These are phyloP conservation scores for Verticillium zaregamsianum DNA, from an alignment of 2,329 filamentous ascomycete species.

Conservation along the genomic window DNA sequence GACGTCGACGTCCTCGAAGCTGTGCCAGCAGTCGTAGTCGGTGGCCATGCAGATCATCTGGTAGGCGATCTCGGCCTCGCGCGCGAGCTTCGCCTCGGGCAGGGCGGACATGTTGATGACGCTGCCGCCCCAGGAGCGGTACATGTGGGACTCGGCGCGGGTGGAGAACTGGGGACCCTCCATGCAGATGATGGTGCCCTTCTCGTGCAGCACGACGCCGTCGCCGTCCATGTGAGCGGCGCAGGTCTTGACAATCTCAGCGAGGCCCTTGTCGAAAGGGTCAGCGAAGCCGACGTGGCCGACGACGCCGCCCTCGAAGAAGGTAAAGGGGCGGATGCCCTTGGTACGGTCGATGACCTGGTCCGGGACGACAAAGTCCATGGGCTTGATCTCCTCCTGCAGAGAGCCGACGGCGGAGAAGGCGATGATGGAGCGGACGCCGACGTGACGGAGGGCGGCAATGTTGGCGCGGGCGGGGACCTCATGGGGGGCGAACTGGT, in stretches of 20 bases:
- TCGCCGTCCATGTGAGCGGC: conserved; percentile 75
- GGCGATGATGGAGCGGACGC: conserved; percentile 86
- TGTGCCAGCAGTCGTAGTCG: conserved; percentile 98
- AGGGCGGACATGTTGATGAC: conserved; percentile 98
- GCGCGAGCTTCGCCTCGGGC: conserved; percentile 92
- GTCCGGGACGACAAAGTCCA: conserved; percentile 95
- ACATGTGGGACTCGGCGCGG: conserved; percentile 91
- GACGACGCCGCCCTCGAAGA: conserved; percentile 89
- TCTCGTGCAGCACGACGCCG: conserved; percentile 77
- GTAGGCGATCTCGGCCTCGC: conserved; percentile 93
- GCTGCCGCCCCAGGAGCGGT: conserved; percentile 86
- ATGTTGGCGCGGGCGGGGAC: conserved; percentile 95
- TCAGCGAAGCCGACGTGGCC: conserved; percentile 95
- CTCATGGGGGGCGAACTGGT: conserved; percentile 89
- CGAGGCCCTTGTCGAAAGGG: conserved; percentile 80
- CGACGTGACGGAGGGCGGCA: conserved; percentile 87
- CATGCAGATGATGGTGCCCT: conserved; percentile 88
- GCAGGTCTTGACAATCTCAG: conserved; percentile 72
- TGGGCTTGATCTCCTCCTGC: conserved; percentile 87
- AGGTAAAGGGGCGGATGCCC: conserved; percentile 89
- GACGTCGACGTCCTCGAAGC: conserved; percentile 78
- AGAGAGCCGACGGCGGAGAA: conserved; percentile 94
- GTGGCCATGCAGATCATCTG: conserved; percentile 99
- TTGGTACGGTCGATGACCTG: conserved; percentile 98
- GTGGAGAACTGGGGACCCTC: conserved; percentile 99